Base-by-base conservation (phyloP, 768 basidiomycete species). In the Gelatoporia subvermispora region DNA sequence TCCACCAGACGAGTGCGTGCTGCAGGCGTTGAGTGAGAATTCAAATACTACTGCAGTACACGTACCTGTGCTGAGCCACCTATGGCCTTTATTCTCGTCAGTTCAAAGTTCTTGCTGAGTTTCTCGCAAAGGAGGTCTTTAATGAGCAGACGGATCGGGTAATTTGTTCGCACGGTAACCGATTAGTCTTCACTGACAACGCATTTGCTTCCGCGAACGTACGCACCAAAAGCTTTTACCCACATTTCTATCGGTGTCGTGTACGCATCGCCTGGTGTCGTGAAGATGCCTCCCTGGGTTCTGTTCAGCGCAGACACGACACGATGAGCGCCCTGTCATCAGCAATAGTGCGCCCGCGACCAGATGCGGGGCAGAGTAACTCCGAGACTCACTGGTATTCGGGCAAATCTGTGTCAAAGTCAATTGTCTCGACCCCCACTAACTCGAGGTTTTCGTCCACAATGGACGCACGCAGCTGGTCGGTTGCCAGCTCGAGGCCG, bases 221-320 rank as follows among this genome's bases (percentile, higher is more conserved):
- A 70, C 84, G 67, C 65, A 89, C 90, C 90, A 43, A 93, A 77
- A 15, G 76, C 85, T 64, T 88, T 89, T 47, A 90, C 81, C 89
- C 89, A 92, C 86, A 92, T 89, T 60, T 93, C 89, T 40, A 93
- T 77, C 1, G 90, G 89, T 7, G 89, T 90, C 35, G 87, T 91
- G 62, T 86, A 90, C 20, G 87, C 88, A 65, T 92, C 88, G 24
- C 87, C 88, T 3, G 86, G 85, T 0, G 86, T 88, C 38, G 86
- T 90, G 66, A 90, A 90, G 50, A 92, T 86, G 4, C 90, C 90
- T 41, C 87, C 87, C 51, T 87, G 84, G 1, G 88, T 93, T 64
- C 90, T 92, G 62, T 15, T 51, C 48, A 45, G 52, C 31, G 47
- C 39, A 49, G 45, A 34, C 8, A 31, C 28, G 13, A 5, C 7